Conservation (phyloP, 176 grass and related monocot species). For the Phoenix dactylifera region DNA sequence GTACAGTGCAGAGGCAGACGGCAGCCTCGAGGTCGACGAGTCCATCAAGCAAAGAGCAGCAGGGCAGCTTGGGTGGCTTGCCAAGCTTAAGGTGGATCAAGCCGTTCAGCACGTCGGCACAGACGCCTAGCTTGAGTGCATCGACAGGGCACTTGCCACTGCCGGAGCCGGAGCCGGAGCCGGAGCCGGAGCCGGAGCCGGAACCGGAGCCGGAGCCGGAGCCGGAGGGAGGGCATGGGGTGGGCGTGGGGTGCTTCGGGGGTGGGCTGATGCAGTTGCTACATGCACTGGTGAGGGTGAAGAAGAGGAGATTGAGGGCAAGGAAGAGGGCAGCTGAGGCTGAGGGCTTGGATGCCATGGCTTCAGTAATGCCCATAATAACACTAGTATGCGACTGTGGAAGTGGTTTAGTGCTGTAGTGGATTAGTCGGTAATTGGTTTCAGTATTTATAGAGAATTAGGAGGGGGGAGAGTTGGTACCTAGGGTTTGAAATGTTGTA, state of each 20-base stretch:
- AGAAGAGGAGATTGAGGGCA: neutral
- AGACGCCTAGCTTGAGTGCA: constrained; percentile 66
- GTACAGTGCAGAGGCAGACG: constrained; percentile 62
- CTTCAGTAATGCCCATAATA: too few species aligned
- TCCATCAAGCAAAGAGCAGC: constrained; percentile 71
- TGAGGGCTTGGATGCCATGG: neutral
- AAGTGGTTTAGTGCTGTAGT: too few species aligned
- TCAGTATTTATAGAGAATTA: too few species aligned
- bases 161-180: too few species aligned
- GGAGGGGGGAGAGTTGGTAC: too few species aligned
- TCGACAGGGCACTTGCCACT: constrained; percentile 49
- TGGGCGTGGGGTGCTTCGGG: constrained; percentile 13
- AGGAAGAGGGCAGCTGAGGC: neutral
- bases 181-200: too few species aligned
- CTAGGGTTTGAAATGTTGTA: too few species aligned
- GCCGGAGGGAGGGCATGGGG: neutral
- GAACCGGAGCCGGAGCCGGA: too few species aligned
- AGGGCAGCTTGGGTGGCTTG: constrained; percentile 38
- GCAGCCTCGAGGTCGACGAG: constrained; percentile 61
- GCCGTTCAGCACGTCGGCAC: constrained; percentile 55
- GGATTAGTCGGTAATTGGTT: too few species aligned
- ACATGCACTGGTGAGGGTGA: neutral
- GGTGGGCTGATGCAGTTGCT: constrained; percentile 7
- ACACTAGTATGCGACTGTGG: too few species aligned
- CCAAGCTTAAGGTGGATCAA: constrained; percentile 60